These are phyloP conservation scores for Scedosporium aurantiacum DNA, from an alignment of 2,329 filamentous ascomycete genomes.

Conservation along the genomic window DNA sequence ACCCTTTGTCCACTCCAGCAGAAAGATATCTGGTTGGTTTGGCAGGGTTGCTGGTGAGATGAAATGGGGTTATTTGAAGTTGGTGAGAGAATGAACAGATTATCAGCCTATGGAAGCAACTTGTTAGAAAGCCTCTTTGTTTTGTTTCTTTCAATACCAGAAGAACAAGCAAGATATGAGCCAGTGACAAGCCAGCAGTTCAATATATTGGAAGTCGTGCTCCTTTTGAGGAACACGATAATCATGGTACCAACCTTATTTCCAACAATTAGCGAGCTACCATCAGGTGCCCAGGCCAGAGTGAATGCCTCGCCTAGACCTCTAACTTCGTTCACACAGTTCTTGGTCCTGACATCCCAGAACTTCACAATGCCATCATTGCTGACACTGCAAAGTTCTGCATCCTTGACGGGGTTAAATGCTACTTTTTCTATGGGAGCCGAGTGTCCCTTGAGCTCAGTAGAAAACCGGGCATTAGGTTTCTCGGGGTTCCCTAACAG, in stretches of 20 bases:
- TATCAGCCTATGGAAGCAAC: slow-evolving; percentile 38
- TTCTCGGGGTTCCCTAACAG: slow-evolving; percentile 61
- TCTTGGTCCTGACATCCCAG: slow-evolving; percentile 69
- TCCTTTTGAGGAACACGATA: not conserved
- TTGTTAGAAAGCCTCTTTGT: not conserved
- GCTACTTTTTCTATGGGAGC: slow-evolving; percentile 62
- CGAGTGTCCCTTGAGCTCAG: slow-evolving; percentile 59
- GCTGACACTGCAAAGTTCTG: slow-evolving; percentile 64
- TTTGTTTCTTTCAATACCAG: no score
- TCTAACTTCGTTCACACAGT: slow-evolving; percentile 58
- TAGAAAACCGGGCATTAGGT: slow-evolving; percentile 61
- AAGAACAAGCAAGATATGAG: no score
- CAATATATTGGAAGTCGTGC: no score
- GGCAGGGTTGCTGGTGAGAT: slow-evolving; percentile 47
- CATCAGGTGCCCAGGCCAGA: slow-evolving; percentile 64
- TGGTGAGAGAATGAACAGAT: slow-evolving; percentile 51
- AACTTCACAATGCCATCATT: slow-evolving; percentile 65
- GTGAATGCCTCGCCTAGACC: slow-evolving; percentile 57
- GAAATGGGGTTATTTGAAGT: slow-evolving; percentile 43
- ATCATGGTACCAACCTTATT: slow-evolving; percentile 45
- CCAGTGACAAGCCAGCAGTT: no score
- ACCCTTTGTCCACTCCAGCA: slow-evolving; percentile 62
- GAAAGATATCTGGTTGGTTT: slow-evolving; percentile 65
- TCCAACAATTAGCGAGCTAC: slow-evolving; percentile 58
- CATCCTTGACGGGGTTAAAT: slow-evolving; percentile 68